phyloP scores from a whole-genome alignment of 225 moss, liverwort and hornwort genomes.

The Marchantia paleacea region DNA sequence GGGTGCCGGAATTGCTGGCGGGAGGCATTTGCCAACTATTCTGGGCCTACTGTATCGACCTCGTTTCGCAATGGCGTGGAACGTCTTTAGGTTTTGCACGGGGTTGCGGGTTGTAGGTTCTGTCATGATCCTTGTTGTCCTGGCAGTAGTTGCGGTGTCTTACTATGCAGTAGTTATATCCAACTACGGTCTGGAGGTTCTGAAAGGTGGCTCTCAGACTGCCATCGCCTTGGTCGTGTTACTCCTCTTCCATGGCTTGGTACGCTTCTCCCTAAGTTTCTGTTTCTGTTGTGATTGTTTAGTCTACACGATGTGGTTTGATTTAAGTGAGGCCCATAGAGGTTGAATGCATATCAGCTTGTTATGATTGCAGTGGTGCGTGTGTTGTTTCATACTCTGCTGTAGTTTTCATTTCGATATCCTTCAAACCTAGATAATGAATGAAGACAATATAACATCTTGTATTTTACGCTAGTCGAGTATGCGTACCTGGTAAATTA shows the following conservation, averaged over 20 bases:
- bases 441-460: too few species aligned
- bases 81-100: slow-evolving; percentile 94
- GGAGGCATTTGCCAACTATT: slow-evolving; percentile 40
- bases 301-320: too few species aligned
- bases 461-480: too few species aligned
- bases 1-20: slow-evolving; percentile 41
- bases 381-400: too few species aligned
- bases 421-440: too few species aligned
- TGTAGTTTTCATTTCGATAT: too few species aligned
- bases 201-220: slow-evolving; percentile 59
- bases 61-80: slow-evolving; percentile 87
- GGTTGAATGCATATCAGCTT: too few species aligned
- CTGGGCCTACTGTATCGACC: slow-evolving; percentile 36
- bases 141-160: slow-evolving; percentile 84
- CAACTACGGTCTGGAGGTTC: slow-evolving; percentile 76
- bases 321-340: too few species aligned
- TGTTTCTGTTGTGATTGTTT: too few species aligned
- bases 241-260: slow-evolving; percentile 69
- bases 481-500: not conserved
- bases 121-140: slow-evolving; percentile 91
- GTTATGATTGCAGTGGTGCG: too few species aligned
- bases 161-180: slow-evolving; percentile 95
- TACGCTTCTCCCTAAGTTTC: slow-evolving; percentile 23
- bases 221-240: slow-evolving; percentile 66
- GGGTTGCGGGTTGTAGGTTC: slow-evolving; percentile 91